These are phyloP conservation scores for Cladosporium sp. DNA, from an alignment of 2,329 filamentous ascomycete species.

Conservation along the genomic window DNA sequence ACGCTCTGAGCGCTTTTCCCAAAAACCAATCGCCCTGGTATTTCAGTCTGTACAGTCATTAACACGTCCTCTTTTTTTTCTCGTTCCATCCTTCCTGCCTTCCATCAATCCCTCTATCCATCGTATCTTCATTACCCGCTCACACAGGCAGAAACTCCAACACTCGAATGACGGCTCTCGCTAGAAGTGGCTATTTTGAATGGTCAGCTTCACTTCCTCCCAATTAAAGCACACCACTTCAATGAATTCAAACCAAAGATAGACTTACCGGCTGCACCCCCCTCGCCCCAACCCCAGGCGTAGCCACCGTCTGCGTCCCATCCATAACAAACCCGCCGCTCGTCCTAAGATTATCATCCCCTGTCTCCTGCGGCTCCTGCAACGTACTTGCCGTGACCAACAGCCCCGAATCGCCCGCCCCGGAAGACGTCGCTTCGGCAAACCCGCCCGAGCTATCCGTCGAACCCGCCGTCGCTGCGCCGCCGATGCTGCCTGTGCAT, in stretches of 20 bases:
- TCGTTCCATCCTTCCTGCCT: neutral
- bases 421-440: constrained; percentile 17
- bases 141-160: constrained; percentile 25
- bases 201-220: constrained; percentile 17
- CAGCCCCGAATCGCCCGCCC: constrained; percentile 16
- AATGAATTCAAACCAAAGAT: neutral
- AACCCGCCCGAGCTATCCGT: constrained; percentile 21
- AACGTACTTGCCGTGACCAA: constrained; percentile 21
- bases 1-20: too few relatives aligned
- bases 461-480: constrained; percentile 31
- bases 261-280: constrained; percentile 31
- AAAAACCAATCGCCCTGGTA: neutral
- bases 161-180: constrained; percentile 21
- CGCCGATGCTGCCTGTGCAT: constrained; percentile 53
- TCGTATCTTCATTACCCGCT: too few relatives aligned
- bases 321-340: constrained; percentile 29
- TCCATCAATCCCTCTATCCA: neutral
- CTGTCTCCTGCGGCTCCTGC: constrained; percentile 10
- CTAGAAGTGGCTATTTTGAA: constrained; percentile 24
- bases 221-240: neutral
- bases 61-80: neutral
- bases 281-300: constrained; percentile 25
- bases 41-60: constrained; percentile 13
- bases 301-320: constrained; percentile 31
- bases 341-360: constrained; percentile 8